Base-by-base conservation (phyloP, 805 yeast genomes). In the Scheffersomyces lignosus region DNA sequence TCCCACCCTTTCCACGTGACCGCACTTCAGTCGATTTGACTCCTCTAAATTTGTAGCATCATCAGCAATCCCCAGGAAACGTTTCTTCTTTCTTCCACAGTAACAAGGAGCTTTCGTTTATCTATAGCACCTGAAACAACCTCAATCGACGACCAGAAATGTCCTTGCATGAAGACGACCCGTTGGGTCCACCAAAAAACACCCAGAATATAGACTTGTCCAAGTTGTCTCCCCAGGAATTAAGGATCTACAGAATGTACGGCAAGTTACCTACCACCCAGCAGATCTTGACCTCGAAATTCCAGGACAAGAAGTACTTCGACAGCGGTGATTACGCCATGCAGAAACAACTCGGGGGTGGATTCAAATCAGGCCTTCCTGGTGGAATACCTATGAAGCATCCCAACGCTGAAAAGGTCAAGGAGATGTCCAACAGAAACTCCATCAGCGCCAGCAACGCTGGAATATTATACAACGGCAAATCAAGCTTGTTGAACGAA, bases 251-350 rank as follows among this genome's bases (percentile, higher is more conserved):
- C 62, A 81, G 77, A 52, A 64, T 89, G 68, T 89, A 90, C 60
- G 97, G 96, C 20, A 85, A 81, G 56, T 66, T 89, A 33, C 97
- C 96, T 16, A 77, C 89, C 18, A 82, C 79, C 39, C 81, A 83
- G 38, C 95, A 88, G 45, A 69, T 89, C 15, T 70, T 89, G 34
- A 74, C 83, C 34, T 78, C 83, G 43, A 87, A 84, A 56, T 66
- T 87, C 51, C 86, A 85, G 61, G 96, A 89, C 46, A 78, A 96
- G 51, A 90, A 88, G 66, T 89, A 85, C 61, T 90, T 89, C 54
- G 97, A 89, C 56, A 84, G 95, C 44, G 96, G 96, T 7, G 97
- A 89, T 62, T 89, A 89, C 60, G 96, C 96, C 8, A 76, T 89
- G 75, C 85, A 80, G 38, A 69, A 69, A 40, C 75, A 68, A 48